These are phyloP conservation scores for Starmerella ratchasimensis DNA, from an alignment of 805 yeast genomes.

Conservation along the genomic window DNA sequence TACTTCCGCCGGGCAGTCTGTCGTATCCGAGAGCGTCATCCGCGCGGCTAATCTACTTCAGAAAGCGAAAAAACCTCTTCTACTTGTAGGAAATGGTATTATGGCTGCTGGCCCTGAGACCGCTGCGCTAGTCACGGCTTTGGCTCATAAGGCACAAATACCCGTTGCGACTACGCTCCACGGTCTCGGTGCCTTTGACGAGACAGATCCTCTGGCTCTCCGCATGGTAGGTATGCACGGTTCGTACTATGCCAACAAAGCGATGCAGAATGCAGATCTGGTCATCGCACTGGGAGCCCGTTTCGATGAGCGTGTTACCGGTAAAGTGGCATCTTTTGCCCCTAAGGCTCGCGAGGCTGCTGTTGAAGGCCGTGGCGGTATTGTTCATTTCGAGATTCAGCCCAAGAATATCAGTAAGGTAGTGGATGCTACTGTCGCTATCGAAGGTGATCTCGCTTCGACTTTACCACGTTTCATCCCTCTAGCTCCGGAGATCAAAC, in stretches of 20 bases:
- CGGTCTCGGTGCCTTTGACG: constrained; percentile 90
- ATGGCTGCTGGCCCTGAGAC: constrained; percentile 51
- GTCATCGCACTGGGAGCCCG: constrained; percentile 93
- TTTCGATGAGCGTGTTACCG: constrained; percentile 96
- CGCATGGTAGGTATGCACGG: constrained; percentile 99
- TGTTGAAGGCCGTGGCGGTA: constrained; percentile 80
- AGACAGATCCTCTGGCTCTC: constrained; percentile 73
- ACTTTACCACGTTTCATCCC: constrained; percentile 67
- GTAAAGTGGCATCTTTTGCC: constrained; percentile 73
- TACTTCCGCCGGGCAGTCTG: constrained; percentile 50
- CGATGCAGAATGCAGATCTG: constrained; percentile 86
- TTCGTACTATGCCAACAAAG: constrained; percentile 82
- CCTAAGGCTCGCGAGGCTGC: constrained; percentile 90
- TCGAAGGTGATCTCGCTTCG: constrained; percentile 87
- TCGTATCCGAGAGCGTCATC: constrained; percentile 57
- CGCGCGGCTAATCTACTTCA: constrained; percentile 70
- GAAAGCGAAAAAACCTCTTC: constrained; percentile 71
- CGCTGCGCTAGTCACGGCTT: constrained; percentile 61
- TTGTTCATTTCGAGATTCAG: constrained; percentile 86
- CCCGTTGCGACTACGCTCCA: constrained; percentile 95
- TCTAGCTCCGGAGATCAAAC: constrained; percentile 41
- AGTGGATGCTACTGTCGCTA: constrained; percentile 82
- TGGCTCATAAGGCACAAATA: constrained; percentile 78
- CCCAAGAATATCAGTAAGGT: constrained; percentile 97
- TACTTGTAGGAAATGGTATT: constrained; percentile 88